phyloP scores from a whole-genome alignment of 108 stramenopile species.

The Stephanodiscus minutulus region DNA sequence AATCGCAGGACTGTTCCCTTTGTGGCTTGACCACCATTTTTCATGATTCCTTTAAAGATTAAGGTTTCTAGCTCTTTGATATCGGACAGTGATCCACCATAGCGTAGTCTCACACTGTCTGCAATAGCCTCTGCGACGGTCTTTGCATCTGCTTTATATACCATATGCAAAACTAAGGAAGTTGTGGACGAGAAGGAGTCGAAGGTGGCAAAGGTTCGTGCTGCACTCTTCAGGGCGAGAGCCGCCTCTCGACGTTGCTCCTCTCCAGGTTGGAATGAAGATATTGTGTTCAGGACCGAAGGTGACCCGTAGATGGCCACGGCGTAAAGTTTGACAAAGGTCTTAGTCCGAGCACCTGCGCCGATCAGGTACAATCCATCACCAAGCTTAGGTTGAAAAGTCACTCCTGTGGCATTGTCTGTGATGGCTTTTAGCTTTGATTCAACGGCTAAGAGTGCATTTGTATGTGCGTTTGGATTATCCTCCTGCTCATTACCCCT shows the following conservation, averaged over 20 bases:
- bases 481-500: neutral
- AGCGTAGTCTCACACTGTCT: constrained; percentile 10
- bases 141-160: constrained; percentile 13
- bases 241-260: constrained; percentile 19
- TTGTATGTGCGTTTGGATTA: neutral
- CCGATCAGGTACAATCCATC: constrained; percentile 21
- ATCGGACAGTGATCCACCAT: constrained; percentile 15
- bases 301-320: constrained; percentile 22
- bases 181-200: constrained; percentile 20
- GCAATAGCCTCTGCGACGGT: constrained; percentile 18
- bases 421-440: constrained; percentile 14
- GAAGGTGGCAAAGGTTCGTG: constrained; percentile 9
- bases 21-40: constrained; percentile 20
- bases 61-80: constrained; percentile 14
- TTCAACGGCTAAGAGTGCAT: constrained; percentile 17
- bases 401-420: constrained; percentile 16
- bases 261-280: constrained; percentile 14
- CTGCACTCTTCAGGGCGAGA: constrained; percentile 9
- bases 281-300: constrained; percentile 11
- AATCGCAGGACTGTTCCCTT: constrained; percentile 16
- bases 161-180: constrained; percentile 11
- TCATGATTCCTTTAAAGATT: constrained; percentile 7
- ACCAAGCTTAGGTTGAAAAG: constrained; percentile 14
- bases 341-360: constrained; percentile 9
- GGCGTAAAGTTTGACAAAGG: constrained; percentile 18